Conservation (phyloP, 352 stramenopile genomes). For the Pythium pyrilobum region DNA sequence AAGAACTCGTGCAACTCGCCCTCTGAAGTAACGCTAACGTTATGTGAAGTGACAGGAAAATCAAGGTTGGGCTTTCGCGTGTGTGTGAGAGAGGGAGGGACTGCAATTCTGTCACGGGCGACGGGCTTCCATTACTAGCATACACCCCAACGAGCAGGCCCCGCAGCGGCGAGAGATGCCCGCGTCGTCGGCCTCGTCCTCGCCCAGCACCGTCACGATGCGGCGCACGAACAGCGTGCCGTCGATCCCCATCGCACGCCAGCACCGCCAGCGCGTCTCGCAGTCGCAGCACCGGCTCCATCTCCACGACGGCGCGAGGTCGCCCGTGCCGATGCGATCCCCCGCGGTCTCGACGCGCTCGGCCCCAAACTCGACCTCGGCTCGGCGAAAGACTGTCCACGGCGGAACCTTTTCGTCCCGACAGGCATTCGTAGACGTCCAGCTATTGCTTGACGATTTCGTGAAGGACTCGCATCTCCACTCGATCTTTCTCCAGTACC, state of each 20-base stretch:
- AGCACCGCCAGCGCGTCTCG: not conserved
- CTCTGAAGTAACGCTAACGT: slow-evolving; percentile 10
- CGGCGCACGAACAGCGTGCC: slow-evolving; percentile 18
- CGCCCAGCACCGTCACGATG: not conserved
- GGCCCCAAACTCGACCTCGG: slow-evolving; percentile 11
- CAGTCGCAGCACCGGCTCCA: slow-evolving; percentile 7
- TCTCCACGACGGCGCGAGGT: slow-evolving; percentile 4
- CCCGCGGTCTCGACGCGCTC: slow-evolving; percentile 12
- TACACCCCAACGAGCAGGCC: no score
- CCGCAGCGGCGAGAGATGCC: not conserved
- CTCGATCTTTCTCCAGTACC: slow-evolving; percentile 75
- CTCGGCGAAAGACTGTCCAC: slow-evolving; percentile 9
- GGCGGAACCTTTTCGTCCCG: slow-evolving; percentile 1
- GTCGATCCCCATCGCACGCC: not conserved
- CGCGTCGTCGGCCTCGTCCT: not conserved
- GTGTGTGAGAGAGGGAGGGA: not conserved
- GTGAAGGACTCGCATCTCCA: slow-evolving; percentile 74
- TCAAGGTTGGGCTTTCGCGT: not conserved
- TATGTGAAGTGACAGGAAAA: slow-evolving; percentile 12
- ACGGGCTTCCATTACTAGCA: no score
- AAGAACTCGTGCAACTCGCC: no score
- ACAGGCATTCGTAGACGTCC: slow-evolving; percentile 8
- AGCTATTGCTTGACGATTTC: slow-evolving; percentile 62
- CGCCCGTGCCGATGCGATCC: not conserved
- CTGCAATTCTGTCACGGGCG: no score